Evolutionary conservation across 176 grass and related monocot species (phyloP), one percentile per base, ranked within the genome.

Genomic region (Ampelocalamus luodianensis): DNA sequence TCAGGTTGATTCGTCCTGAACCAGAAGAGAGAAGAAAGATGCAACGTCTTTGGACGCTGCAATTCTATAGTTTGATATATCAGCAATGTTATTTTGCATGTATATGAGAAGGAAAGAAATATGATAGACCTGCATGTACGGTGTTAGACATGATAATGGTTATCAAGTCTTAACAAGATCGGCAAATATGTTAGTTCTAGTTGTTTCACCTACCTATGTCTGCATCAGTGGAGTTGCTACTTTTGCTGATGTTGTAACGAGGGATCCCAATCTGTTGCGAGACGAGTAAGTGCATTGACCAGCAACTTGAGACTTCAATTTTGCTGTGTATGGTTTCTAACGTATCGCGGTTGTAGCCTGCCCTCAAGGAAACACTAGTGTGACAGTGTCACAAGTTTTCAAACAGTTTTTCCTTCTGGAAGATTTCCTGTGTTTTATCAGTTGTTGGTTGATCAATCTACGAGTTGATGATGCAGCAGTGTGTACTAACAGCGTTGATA

Each of bases 1-100:
- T 78, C 72, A 1, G 79, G 65, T 59, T 86, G 72, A 83, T 65
- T 38, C n/a, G 6, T 76, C 54, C 3, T 63, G 17, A 18, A 65
- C 24, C 5, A 11, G 10, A 45, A 55, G 14, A 14, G 4, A 56
- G 36, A 8, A 75, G 7, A 63, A 26, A 37, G 13, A 65, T 13
- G 11, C 36, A 9, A 55, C 44, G 11, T 32, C 1, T 5, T 29
- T 40, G 5, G 27, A 73, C n/a, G 10, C 18, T 11, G 7, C 6
- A 0, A 7, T n/a, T 56, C 1, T 8, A 9, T 56, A 56, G 18
- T 56, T 10, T 59, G 22, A 10, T 24, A 23, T 23, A 59, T 23
- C 56, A 1, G 8, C 20, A n/a, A 58, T n/a, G 20, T 10, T 13
- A 17, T 54, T 82, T 54, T n/a, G 38, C 23, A 11, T 73, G 45